Base-by-base conservation (phyloP, 805 yeast genomes). In the Yamadazyma laniorum region DNA sequence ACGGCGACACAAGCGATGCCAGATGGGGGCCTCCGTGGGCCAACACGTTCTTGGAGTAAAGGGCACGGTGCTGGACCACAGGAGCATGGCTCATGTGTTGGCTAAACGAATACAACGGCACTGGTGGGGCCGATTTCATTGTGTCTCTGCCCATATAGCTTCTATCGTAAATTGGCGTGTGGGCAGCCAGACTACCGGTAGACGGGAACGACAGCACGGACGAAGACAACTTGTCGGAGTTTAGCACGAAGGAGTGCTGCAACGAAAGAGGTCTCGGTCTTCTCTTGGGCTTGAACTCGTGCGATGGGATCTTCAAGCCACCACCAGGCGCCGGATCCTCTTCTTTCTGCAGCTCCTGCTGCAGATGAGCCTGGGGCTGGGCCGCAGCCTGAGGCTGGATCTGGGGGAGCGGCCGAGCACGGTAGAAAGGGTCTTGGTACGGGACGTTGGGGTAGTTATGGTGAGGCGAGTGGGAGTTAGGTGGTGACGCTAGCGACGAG, bases 211-310 rank as follows among this genome's bases (percentile, higher is more conserved):
- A 40, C 13, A 44, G 42, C 18, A 45, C 26, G n/a, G 46, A 37
- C 17, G 44, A 30, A 9, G 44, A 40, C 11, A 45, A 29, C 21
- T 42, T 45, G 33, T 45, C 49, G 9, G 50, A 40, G 25, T 52
- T 53, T 18, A 51, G 51, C 18, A 54, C 43, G 42, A 52, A 55
- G 14, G 68, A 58, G 40, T 61, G 65, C 43, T 51, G 63, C 31
- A 67, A 57, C 11, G 66, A 42, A 32, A 67, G 51, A 5, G 72
- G 74, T 28, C 61, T 45, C 12, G 72, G 72, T 39, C 74, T 56
- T 36, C 65, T 48, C 41, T 62, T 65, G 5, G 69, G 69, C 43
- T 63, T 67, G 45, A 56, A 62, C 23, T 55, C 51, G 37, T 52
- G 51, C 11, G 33, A 23, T 12, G 40, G 40, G 25, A 37, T 12